Evolutionary conservation across 2,329 filamentous ascomycete genomes (phyloP).

Genomic region (Penicillium decumbens): DNA sequence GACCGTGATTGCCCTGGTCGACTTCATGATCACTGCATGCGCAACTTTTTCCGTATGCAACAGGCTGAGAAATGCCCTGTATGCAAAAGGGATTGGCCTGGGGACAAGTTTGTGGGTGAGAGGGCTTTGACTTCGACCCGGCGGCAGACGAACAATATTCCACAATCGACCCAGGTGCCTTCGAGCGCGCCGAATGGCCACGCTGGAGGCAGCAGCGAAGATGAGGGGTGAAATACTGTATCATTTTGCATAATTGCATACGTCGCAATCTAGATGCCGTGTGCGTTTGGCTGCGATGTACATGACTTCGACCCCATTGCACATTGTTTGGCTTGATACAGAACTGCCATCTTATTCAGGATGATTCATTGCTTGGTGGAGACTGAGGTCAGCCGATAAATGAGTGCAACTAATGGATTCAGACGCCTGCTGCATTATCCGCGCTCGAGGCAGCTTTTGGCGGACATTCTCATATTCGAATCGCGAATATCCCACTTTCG

Average conservation of each 20-base stretch:
- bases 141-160: slow-evolving; percentile 4
- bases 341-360: background rate
- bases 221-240: slow-evolving; percentile 1
- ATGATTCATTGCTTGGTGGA: background rate
- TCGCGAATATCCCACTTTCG: background rate
- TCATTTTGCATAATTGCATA: background rate
- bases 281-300: background rate
- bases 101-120: slow-evolving; percentile 52
- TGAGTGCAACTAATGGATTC: background rate
- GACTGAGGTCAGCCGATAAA: background rate
- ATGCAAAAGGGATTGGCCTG: slow-evolving; percentile 51
- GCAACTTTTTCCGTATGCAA: slow-evolving; percentile 66
- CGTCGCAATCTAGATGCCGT: background rate
- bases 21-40: slow-evolving; percentile 71
- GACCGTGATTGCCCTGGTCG: slow-evolving; percentile 64
- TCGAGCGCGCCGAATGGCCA: background rate
- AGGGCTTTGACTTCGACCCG: slow-evolving; percentile 37
- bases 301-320: background rate
- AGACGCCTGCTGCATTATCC: background rate
- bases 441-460: background rate
- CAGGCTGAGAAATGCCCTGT: slow-evolving; percentile 60
- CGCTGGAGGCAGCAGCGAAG: slow-evolving; percentile 6
- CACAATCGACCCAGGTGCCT: background rate
- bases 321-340: background rate
- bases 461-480: background rate